phyloP scores from a whole-genome alignment of 495 filamentous ascomycete species.

The Penicillium canariense region DNA sequence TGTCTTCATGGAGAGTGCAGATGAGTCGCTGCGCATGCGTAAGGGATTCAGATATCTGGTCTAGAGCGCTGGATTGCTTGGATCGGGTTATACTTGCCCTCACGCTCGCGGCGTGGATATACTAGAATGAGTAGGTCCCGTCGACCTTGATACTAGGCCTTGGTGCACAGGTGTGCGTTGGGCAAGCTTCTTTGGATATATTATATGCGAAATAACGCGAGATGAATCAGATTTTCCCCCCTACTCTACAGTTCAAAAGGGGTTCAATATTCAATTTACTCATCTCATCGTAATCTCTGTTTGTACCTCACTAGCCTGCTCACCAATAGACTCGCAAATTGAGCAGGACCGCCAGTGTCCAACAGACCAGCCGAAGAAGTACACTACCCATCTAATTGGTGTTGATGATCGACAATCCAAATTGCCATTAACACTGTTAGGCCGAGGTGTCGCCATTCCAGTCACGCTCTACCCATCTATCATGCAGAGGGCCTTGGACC shows the following conservation, averaged over 20 bases:
- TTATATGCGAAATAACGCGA: background rate
- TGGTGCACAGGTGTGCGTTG: background rate
- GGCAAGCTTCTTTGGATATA: background rate
- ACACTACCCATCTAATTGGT: too few relatives aligned
- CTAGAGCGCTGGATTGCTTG: conserved; percentile 15
- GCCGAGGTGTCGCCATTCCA: too few relatives aligned
- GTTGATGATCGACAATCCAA: too few relatives aligned
- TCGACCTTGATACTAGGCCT: background rate
- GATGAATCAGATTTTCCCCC: background rate
- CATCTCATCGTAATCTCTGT: background rate
- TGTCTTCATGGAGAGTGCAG: conserved; percentile 19
- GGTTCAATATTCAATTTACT: background rate
- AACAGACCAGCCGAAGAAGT: too few relatives aligned
- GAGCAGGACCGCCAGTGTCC: too few relatives aligned
- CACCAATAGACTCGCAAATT: too few relatives aligned
- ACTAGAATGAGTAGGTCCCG: too few relatives aligned
- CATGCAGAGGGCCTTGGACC: too few relatives aligned
- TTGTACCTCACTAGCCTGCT: too few relatives aligned
- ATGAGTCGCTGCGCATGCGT: conserved; percentile 31
- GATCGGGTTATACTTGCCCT: background rate
- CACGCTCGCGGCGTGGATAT: background rate
- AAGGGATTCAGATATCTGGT: conserved; percentile 38
- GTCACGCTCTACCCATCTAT: too few relatives aligned
- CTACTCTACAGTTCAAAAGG: background rate
- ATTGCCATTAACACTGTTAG: too few relatives aligned